A percentile compares a stretch with the other conserved stretches of the same genome.
phyloP scores from a whole-genome alignment of 2,329 filamentous ascomycete species.

The Ampelomyces quisqualis region DNA sequence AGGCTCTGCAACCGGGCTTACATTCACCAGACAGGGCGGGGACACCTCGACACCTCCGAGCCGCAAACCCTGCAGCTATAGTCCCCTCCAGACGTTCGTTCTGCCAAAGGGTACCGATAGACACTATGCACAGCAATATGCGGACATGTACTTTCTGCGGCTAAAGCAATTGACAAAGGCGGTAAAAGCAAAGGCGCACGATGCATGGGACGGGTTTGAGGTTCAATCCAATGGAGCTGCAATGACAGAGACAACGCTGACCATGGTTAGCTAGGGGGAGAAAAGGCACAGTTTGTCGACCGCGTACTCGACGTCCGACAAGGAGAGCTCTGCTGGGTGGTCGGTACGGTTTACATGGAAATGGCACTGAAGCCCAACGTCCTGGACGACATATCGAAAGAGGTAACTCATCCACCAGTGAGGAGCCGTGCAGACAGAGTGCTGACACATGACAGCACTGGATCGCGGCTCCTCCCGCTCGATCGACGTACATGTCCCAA shows the following conservation, averaged over 20 bases:
- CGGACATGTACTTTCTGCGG: conserved; percentile 95
- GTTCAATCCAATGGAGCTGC: too few species aligned
- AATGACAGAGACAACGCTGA: too few species aligned
- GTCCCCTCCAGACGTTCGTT: conserved; percentile 71
- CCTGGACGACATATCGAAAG: conserved; percentile 89
- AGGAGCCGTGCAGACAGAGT: not conserved
- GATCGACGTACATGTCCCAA: conserved; percentile 72
- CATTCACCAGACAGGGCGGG: not conserved
- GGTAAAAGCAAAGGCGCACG: conserved; percentile 71
- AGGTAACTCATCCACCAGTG: conserved; percentile 64
- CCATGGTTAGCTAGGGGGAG: conserved; percentile 62
- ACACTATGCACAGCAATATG: conserved; percentile 92
- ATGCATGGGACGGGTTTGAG: conserved; percentile 74
- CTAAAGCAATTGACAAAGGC: conserved; percentile 82
- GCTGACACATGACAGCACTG: conserved; percentile 64
- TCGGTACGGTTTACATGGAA: conserved; percentile 94
- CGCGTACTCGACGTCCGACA: conserved; percentile 93
- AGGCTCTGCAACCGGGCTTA: too few species aligned
- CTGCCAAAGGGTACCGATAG: conserved; percentile 63
- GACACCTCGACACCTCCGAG: not conserved
- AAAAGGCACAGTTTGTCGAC: conserved; percentile 74
- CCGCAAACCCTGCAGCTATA: conserved; percentile 61
- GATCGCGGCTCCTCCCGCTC: conserved; percentile 77
- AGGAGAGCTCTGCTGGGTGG: conserved; percentile 92
- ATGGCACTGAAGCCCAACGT: conserved; percentile 96